These are phyloP conservation scores for Yamadazyma sp. DNA, from an alignment of 805 yeast species.

Conservation along the genomic window DNA sequence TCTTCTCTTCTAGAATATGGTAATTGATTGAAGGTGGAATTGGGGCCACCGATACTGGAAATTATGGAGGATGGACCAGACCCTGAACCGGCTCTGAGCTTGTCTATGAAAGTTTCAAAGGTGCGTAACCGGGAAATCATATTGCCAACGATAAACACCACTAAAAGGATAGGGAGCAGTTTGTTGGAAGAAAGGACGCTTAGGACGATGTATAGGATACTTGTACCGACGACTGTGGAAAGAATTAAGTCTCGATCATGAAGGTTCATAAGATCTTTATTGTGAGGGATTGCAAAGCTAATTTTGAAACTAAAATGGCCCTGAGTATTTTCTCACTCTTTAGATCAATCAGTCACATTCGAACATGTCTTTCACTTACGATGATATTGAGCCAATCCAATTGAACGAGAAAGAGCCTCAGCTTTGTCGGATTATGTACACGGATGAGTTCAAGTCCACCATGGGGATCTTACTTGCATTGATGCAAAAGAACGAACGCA, in stretches of 20 bases:
- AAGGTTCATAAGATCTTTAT: slow-evolving; percentile 8
- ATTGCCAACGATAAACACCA: slow-evolving; percentile 32
- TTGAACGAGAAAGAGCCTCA: slow-evolving; percentile 45
- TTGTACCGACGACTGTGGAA: slow-evolving; percentile 18
- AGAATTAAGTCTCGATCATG: slow-evolving; percentile 22
- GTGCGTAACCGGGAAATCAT: slow-evolving; percentile 25
- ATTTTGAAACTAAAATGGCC: too few species aligned
- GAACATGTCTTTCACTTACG: slow-evolving; percentile 26
- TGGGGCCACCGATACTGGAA: background rate
- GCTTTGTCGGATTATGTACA: slow-evolving; percentile 67
- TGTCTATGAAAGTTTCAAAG: slow-evolving; percentile 8
- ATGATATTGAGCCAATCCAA: slow-evolving; percentile 45
- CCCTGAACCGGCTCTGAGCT: background rate
- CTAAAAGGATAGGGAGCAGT: slow-evolving; percentile 26
- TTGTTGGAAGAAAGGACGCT: slow-evolving; percentile 20
- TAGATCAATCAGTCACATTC: too few species aligned
- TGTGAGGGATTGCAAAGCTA: too few species aligned
- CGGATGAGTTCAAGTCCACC: slow-evolving; percentile 62
- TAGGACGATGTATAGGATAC: slow-evolving; percentile 21
- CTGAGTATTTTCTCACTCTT: too few species aligned
- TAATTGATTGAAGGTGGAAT: slow-evolving; percentile 6
- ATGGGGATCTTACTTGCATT: slow-evolving; percentile 64
- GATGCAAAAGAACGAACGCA: slow-evolving; percentile 56
- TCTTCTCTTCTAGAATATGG: slow-evolving; percentile 20
- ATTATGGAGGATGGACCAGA: slow-evolving; percentile 1